These are phyloP conservation scores for Aureobasidium sp. DNA, from an alignment of 2,329 filamentous ascomycete species.

Conservation along the genomic window DNA sequence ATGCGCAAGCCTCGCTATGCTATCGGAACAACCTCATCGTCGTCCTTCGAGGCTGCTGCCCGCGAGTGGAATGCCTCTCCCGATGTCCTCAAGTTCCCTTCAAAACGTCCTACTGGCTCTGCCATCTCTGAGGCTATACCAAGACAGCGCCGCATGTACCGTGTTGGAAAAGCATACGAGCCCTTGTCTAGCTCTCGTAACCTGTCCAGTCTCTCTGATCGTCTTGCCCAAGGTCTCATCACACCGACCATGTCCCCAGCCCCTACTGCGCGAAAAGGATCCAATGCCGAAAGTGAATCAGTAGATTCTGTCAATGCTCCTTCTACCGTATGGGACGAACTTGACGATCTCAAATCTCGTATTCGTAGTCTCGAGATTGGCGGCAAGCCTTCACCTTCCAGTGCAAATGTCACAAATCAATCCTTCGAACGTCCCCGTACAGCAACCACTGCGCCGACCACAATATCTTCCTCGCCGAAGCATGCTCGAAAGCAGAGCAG, in stretches of 20 bases:
- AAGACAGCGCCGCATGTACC: slow-evolving; percentile 10
- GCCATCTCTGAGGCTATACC: background rate
- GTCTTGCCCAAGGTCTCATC: slow-evolving; percentile 6
- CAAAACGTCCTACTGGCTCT: background rate
- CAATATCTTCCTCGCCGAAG: slow-evolving; percentile 83
- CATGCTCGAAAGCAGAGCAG: slow-evolving; percentile 45
- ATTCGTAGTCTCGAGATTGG: slow-evolving; percentile 86
- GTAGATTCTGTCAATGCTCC: slow-evolving; percentile 81
- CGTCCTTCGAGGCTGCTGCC: slow-evolving; percentile 12
- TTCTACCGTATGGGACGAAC: slow-evolving; percentile 93
- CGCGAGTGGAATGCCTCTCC: slow-evolving; percentile 11
- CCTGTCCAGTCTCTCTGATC: slow-evolving; percentile 3
- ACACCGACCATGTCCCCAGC: slow-evolving; percentile 6
- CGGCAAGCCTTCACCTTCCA: slow-evolving; percentile 78
- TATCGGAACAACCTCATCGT: slow-evolving; percentile 6
- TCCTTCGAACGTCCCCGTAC: slow-evolving; percentile 80
- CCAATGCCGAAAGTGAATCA: slow-evolving; percentile 60
- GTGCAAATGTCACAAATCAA: slow-evolving; percentile 63
- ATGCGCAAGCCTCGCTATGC: slow-evolving; percentile 13
- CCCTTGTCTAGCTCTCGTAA: background rate
- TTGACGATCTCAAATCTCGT: slow-evolving; percentile 89
- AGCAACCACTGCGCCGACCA: slow-evolving; percentile 84
- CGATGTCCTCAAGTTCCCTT: slow-evolving; percentile 9
- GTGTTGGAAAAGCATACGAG: slow-evolving; percentile 12
- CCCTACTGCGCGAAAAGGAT: slow-evolving; percentile 36